These are phyloP conservation scores for Thelonectria rubi DNA, from an alignment of 2,329 filamentous ascomycete species.

Conservation along the genomic window DNA sequence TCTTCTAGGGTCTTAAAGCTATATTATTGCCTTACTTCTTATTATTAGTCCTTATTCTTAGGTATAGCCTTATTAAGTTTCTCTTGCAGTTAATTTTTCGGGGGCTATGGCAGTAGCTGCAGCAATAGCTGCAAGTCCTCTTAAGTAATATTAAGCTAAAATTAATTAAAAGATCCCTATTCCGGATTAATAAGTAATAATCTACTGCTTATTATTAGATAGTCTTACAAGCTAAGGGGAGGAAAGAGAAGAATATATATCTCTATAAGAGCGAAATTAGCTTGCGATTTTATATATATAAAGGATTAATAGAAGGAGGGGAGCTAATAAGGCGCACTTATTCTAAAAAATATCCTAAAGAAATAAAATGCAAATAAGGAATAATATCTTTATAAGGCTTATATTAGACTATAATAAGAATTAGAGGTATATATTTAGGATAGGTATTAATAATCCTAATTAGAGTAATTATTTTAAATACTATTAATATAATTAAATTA, in stretches of 20 bases:
- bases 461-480: too few relatives aligned
- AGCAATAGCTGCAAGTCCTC: not conserved
- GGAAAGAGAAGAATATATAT: not conserved
- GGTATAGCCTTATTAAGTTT: slow-evolving; percentile 3
- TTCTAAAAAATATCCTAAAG: not conserved
- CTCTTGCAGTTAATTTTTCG: not conserved
- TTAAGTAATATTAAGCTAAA: not conserved
- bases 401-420: not conserved
- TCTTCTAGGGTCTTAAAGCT: not conserved
- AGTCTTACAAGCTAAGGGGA: not conserved
- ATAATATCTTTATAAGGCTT: not conserved
- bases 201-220: not conserved
- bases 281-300: not conserved
- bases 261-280: too few relatives aligned
- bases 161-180: not conserved
- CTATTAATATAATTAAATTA: too few relatives aligned
- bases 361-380: not conserved
- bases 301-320: not conserved
- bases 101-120: not conserved
- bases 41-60: slow-evolving; percentile 11
- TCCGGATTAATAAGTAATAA: not conserved
- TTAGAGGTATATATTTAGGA: not conserved
- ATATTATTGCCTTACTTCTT: not conserved
- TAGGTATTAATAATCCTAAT: too few relatives aligned
- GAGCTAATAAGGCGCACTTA: not conserved